Evolutionary conservation across 495 filamentous ascomycete species (phyloP).

Genomic region (Trichoderma virens): DNA sequence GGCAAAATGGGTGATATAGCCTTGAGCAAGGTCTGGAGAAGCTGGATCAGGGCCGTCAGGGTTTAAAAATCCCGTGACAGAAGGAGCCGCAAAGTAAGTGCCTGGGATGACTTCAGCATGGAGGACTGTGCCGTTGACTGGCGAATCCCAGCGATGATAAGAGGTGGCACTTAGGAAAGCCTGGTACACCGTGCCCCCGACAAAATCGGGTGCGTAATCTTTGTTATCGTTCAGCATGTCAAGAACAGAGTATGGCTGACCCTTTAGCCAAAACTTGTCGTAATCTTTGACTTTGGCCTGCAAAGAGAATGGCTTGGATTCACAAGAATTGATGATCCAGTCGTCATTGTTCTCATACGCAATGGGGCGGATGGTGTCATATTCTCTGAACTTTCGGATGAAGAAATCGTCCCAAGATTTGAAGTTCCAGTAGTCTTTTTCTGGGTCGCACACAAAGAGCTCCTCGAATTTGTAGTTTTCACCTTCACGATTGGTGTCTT

Average conservation of each 20-base stretch:
- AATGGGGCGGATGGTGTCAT: conserved; percentile 41
- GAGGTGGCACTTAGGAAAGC: conserved; percentile 45
- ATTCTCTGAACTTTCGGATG: conserved; percentile 37
- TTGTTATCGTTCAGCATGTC: conserved; percentile 39
- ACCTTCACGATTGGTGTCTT: not conserved
- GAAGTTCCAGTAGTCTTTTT: conserved; percentile 38
- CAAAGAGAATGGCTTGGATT: conserved; percentile 39
- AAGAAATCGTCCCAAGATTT: conserved; percentile 60
- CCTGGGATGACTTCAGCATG: conserved; percentile 40
- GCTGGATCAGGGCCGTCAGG: conserved; percentile 22
- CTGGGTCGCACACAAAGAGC: conserved; percentile 30
- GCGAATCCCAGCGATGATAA: conserved; percentile 54
- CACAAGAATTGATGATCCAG: conserved; percentile 50
- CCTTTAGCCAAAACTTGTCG: conserved; percentile 52
- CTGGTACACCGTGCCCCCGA: conserved; percentile 50
- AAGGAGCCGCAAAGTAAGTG: conserved; percentile 51
- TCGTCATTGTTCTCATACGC: conserved; percentile 30
- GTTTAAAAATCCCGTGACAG: conserved; percentile 34
- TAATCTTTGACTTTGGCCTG: conserved; percentile 23
- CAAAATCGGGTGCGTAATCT: conserved; percentile 29
- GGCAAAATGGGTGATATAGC: conserved; percentile 41
- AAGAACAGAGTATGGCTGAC: conserved; percentile 42
- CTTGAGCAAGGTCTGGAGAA: conserved; percentile 17
- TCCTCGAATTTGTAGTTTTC: conserved; percentile 25
- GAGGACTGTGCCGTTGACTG: conserved; percentile 42